Base-by-base conservation (phyloP, 2,329 filamentous ascomycete species). In the Colletotrichum sp. region DNA sequence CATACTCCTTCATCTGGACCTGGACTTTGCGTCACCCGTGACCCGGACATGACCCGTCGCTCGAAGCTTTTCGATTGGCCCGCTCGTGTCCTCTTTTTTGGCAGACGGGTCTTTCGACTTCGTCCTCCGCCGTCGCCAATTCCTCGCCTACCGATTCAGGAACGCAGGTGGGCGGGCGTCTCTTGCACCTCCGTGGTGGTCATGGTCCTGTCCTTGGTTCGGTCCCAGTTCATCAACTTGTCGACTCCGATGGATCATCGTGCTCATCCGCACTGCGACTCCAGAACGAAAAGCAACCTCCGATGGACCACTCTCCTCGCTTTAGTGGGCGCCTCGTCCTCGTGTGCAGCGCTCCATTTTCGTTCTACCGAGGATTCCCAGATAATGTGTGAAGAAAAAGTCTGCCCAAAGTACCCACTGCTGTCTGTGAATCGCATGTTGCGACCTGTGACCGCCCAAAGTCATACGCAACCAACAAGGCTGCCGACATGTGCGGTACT, bases 121-220 rank as follows among this genome's bases (percentile, higher is more conserved):
- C 12, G 69, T 30, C 62, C 69, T 65, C 34, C 57, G 57, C 9
- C 52, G 52, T 15, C 19, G 65, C 69, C 34, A 52, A 76, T 69
- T 76, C 69, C 39, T 76, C 63, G 74, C 74, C 69, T 76, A 44
- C 74, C 74, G 49, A 36, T 66, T 76, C 64, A 68, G 74, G 69
- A 39, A 69, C 74, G 64, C 63, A 64, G 36, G 64, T 49, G 67
- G 55, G 55, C 55, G 57, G 29, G 32, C 66, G 32, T 29, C 19
- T 36, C 27, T 30, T 25, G 61, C 30, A 34, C 22, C 32, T 63
- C 25, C 29, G 22, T 55, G n/a, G 30, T 32, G 30, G 30, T 59
- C 30, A 44, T 30, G 25, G 34, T 34, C 49, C 34, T 13, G 64
- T 69, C 32, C 61, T 63, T 63, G 61, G 61, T 63, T 27, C 15